Base-by-base conservation (phyloP, 78 protist species). In the Cavenderia fasciculata region DNA sequence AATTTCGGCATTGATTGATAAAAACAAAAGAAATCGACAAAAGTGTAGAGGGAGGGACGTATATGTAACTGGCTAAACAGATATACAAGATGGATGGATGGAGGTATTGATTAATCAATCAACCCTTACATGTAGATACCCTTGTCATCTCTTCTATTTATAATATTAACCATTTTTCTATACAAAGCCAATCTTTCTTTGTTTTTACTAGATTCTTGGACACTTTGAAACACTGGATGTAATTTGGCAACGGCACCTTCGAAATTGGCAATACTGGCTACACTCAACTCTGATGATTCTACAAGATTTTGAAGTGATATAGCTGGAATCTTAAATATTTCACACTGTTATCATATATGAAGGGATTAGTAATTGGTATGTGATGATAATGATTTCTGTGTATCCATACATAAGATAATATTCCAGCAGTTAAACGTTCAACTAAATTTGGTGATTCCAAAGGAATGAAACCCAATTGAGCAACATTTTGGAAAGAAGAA, bases 361-460 rank as follows among this genome's bases (percentile, higher is more conserved):
- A 54, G 36, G 10, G 38, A 23, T n/a, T 38, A 74, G 19, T 25
- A 19, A 10, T 1, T n/a, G 10, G 2, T 0, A 16, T 40, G 0
- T 21, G 33, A 14, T 43, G 8, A 43, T 44, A 0, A 41, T 57
- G 5, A 57, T 59, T 5, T 59, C 36, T 36, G 3, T 51, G 51
- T n/a, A 59, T 38, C n/a, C 49, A 51, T 78, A 79, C 88, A 19
- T 52, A 11, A 40, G 90, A 66, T 57, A 82, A 57, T 25, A 82
- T 33, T 38, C 79, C 61, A 29, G 90, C 76, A 41, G 77, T 52
- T 21, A 82, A 19, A 27, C 61, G 49, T 63, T 82, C 66, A 14
- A 82, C 65, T 1, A 82, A 43, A 69, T 82, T 82, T 41, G 90
- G 75, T 68, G 90, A 69, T 57, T 82, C 90, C 43, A 82, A 43